Evolutionary conservation across 208 protist species (phyloP).

Genomic region (Histomonas meleagridis): DNA sequence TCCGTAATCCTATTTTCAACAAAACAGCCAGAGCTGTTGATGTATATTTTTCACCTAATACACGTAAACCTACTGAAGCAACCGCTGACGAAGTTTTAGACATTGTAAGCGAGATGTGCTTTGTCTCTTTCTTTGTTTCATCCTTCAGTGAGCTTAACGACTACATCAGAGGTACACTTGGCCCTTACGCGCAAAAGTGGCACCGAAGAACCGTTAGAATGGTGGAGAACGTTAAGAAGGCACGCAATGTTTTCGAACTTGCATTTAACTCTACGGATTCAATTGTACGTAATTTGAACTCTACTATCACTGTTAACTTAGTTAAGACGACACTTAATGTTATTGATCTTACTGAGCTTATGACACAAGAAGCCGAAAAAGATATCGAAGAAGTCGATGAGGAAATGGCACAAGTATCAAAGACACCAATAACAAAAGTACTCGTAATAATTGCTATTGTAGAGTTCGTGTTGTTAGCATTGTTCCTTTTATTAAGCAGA

Average conservation of each 20-base stretch:
- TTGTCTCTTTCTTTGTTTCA: not conserved
- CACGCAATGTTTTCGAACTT: not conserved
- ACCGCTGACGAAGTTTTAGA: not conserved
- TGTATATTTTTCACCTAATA: no score
- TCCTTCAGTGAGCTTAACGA: not conserved
- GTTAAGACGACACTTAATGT: no score
- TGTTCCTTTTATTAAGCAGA: no score
- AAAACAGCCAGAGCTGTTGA: not conserved
- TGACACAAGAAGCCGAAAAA: no score
- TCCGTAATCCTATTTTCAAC: not conserved
- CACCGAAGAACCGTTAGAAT: slow-evolving; percentile 19
- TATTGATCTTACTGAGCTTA: no score
- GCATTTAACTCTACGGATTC: not conserved
- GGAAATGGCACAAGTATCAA: no score
- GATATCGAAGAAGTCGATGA: no score
- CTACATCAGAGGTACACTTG: not conserved
- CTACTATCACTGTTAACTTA: not conserved
- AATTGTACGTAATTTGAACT: not conserved
- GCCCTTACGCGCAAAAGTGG: slow-evolving; percentile 1
- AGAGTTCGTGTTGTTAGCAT: no score
- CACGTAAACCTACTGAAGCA: no score
- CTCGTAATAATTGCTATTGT: no score
- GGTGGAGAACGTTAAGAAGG: not conserved
- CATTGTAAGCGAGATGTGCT: not conserved
- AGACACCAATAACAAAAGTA: no score